Percentiles rank a stretch among this genome's conserved stretches.
Conservation (phyloP, 495 filamentous ascomycete species). For the Pseudoneurospora amorphoporcata region DNA sequence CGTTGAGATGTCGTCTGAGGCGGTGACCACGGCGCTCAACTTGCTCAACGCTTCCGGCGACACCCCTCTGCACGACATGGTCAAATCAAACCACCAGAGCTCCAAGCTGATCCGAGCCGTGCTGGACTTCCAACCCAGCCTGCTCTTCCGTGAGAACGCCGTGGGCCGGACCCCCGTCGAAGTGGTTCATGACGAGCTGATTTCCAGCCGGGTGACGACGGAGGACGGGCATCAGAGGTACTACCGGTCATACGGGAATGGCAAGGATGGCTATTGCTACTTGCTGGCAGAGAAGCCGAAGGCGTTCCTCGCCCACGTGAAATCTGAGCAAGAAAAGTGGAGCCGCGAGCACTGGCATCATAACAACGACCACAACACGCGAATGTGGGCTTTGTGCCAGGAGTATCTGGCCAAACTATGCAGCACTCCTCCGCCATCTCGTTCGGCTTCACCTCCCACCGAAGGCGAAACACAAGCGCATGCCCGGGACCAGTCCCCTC, state of each 20-base stretch:
- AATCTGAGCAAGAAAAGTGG: not conserved
- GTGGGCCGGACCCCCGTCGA: slow-evolving; percentile 60
- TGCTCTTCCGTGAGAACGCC: slow-evolving; percentile 58
- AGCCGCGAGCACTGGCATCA: not conserved
- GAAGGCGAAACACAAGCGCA: not conserved
- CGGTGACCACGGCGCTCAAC: slow-evolving; percentile 35
- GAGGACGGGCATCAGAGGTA: not conserved
- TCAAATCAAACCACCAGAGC: slow-evolving; percentile 11
- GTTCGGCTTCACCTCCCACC: not conserved
- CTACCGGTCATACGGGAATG: not conserved
- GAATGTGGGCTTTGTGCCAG: not conserved
- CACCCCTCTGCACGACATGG: slow-evolving; percentile 49
- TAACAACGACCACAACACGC: not conserved
- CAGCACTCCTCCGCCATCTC: not conserved
- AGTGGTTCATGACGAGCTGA: slow-evolving; percentile 45
- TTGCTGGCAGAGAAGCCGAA: not conserved
- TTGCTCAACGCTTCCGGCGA: slow-evolving; percentile 59
- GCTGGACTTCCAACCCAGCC: slow-evolving; percentile 43
- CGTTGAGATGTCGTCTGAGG: slow-evolving; percentile 39
- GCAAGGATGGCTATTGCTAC: not conserved
- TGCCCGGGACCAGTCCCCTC: not conserved
- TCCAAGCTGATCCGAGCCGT: slow-evolving; percentile 36
- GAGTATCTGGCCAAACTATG: not conserved
- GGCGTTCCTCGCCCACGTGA: not conserved
- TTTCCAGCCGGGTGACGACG: slow-evolving; percentile 13